Evolutionary conservation across 2,329 filamentous ascomycete genomes (phyloP).

Genomic region (Canariomyces notabilis): DNA sequence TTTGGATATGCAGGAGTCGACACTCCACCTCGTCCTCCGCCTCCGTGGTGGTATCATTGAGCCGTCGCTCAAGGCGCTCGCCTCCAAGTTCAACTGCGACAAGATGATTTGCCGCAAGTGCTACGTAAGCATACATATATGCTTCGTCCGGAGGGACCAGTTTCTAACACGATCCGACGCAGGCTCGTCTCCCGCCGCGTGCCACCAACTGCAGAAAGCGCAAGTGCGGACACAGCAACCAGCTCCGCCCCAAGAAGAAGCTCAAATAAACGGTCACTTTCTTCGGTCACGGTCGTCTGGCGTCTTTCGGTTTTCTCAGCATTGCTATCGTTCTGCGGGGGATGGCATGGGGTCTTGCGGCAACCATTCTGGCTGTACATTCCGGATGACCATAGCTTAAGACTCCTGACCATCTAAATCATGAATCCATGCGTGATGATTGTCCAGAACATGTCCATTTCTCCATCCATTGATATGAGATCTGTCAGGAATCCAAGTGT

Average conservation of each 20-base stretch:
- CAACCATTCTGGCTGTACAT: conserved; percentile 23
- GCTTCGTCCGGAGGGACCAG: not conserved
- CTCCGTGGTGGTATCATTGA: conserved; percentile 99
- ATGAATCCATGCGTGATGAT: conserved; percentile 6
- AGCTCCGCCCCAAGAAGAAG: conserved; percentile 99
- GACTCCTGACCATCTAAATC: conserved; percentile 23
- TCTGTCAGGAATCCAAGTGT: too few relatives aligned
- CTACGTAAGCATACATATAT: conserved; percentile 65
- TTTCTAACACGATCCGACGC: conserved; percentile 20
- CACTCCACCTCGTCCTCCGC: conserved; percentile 96
- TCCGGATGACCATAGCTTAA: conserved; percentile 27
- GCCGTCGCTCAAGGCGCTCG: conserved; percentile 96
- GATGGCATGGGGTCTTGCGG: conserved; percentile 22
- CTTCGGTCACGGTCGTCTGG: conserved; percentile 30
- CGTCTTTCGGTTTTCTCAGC: conserved; percentile 34
- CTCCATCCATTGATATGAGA: too few relatives aligned
- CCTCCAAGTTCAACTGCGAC: conserved; percentile 99
- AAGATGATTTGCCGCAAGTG: conserved; percentile 99
- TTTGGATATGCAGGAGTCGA: conserved; percentile 68
- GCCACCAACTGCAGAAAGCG: conserved; percentile 99
- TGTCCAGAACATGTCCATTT: not conserved
- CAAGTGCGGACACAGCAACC: conserved; percentile 99
- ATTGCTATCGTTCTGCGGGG: conserved; percentile 23
- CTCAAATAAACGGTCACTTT: conserved; percentile 69
- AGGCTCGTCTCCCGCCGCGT: conserved; percentile 87